Conservation (phyloP, 768 basidiomycete species). For the Podaxis sp. region DNA sequence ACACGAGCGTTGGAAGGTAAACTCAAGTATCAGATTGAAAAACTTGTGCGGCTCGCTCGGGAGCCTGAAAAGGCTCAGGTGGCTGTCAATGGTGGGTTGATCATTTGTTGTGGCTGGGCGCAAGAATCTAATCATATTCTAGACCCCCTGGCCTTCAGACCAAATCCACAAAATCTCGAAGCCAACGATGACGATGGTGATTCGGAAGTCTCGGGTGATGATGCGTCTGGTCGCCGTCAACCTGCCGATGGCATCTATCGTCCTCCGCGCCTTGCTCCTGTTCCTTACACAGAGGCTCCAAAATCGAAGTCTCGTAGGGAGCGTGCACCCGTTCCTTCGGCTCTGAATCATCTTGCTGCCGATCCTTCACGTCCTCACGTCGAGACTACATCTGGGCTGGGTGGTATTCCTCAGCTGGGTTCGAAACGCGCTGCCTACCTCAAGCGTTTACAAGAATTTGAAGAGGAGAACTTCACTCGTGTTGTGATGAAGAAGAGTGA, state of each 20-base stretch:
- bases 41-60: conserved; percentile 77
- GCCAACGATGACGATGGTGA: conserved; percentile 22
- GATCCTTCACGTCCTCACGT: conserved; percentile 69
- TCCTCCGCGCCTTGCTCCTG: conserved; percentile 85
- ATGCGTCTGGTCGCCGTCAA: not conserved
- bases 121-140: conserved; percentile 5
- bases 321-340: conserved; percentile 58
- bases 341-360: conserved; percentile 60
- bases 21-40: conserved; percentile 95
- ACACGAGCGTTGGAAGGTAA: conserved; percentile 78
- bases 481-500: conserved; percentile 90
- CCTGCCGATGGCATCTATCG: conserved; percentile 60
- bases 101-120: conserved; percentile 6
- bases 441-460: conserved; percentile 79
- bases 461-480: conserved; percentile 93
- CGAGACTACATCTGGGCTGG: conserved; percentile 74
- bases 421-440: conserved; percentile 78
- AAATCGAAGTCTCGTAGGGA: conserved; percentile 49
- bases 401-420: conserved; percentile 52
- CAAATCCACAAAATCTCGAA: conserved; percentile 78
- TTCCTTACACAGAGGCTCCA: conserved; percentile 67
- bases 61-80: conserved; percentile 45
- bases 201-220: conserved; percentile 18
- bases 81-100: conserved; percentile 56
- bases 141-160: conserved; percentile 93